These are phyloP conservation scores for Phytophthora kernoviae DNA, from an alignment of 352 stramenopile species.

Conservation along the genomic window DNA sequence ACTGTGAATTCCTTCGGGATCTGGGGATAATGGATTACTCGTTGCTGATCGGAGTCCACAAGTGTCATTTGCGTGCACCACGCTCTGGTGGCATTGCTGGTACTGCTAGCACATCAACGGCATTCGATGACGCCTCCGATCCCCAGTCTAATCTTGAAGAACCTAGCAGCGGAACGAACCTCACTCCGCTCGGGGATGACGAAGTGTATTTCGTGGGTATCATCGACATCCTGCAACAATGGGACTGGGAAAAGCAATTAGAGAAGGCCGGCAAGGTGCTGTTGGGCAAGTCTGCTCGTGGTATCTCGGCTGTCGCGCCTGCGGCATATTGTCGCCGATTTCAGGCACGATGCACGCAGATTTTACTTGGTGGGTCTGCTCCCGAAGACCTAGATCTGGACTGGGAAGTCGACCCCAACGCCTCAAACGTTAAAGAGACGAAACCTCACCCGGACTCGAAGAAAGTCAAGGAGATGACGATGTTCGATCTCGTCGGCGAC, in stretches of 20 bases:
- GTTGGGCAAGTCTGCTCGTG: constrained; percentile 62
- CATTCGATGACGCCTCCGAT: constrained; percentile 27
- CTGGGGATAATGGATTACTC: constrained; percentile 87
- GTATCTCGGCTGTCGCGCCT: constrained; percentile 69
- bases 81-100: constrained; percentile 9
- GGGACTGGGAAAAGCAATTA: constrained; percentile 81
- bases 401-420: constrained; percentile 25
- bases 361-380: constrained; percentile 40
- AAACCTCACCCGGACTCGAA: constrained; percentile 30
- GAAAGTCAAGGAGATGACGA: constrained; percentile 28
- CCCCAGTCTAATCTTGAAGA: constrained; percentile 25
- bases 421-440: constrained; percentile 10
- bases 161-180: constrained; percentile 24
- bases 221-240: constrained; percentile 87
- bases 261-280: constrained; percentile 79
- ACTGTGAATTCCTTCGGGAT: constrained; percentile 69
- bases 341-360: constrained; percentile 57
- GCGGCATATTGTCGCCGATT: constrained; percentile 75
- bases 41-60: constrained; percentile 72
- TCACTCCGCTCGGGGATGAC: constrained; percentile 29
- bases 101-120: neutral
- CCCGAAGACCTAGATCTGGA: constrained; percentile 37
- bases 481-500: constrained; percentile 18
- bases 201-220: constrained; percentile 86
- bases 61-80: constrained; percentile 45